Percentiles rank a stretch among this genome's conserved stretches.
Evolutionary conservation across 2,329 filamentous ascomycete species (phyloP).

Genomic region (Ceratocystis variospora): DNA sequence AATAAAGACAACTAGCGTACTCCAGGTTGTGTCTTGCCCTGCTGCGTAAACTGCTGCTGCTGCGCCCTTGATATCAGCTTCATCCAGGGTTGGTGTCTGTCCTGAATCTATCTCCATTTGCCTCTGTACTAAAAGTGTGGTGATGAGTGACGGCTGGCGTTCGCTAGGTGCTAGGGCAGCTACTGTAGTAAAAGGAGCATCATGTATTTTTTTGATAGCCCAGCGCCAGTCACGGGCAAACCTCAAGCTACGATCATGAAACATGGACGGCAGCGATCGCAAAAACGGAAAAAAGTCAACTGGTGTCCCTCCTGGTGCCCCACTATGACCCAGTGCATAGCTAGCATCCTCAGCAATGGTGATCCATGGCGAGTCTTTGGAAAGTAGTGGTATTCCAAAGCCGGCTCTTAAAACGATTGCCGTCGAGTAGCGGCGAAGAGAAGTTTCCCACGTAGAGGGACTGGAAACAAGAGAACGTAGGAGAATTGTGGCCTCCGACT

Average conservation of each 20-base stretch:
- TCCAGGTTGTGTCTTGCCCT: conserved; percentile 32
- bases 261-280: conserved; percentile 28
- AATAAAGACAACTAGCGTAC: conserved; percentile 32
- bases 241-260: conserved; percentile 27
- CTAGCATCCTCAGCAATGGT: conserved; percentile 27
- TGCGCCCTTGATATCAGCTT: conserved; percentile 32
- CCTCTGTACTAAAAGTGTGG: conserved; percentile 30
- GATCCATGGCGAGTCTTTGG: conserved; percentile 28
- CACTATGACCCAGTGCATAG: conserved; percentile 24
- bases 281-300: conserved; percentile 31
- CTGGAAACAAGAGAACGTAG: conserved; percentile 28
- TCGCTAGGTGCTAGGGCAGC: conserved; percentile 24
- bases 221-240: conserved; percentile 25
- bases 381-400: conserved; percentile 28
- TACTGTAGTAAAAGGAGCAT: conserved; percentile 31
- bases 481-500: conserved; percentile 30
- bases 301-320: conserved; percentile 25
- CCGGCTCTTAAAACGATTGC: conserved; percentile 32
- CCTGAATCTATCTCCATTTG: conserved; percentile 26
- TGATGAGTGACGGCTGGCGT: conserved; percentile 28
- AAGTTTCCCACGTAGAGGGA: conserved; percentile 25
- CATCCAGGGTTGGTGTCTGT: conserved; percentile 28
- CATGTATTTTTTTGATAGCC: conserved; percentile 30
- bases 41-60: conserved; percentile 34
- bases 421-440: conserved; percentile 30